phyloP scores from a whole-genome alignment of 2,329 filamentous ascomycete species.

The Dryadomyces quercus-mongolicae region DNA sequence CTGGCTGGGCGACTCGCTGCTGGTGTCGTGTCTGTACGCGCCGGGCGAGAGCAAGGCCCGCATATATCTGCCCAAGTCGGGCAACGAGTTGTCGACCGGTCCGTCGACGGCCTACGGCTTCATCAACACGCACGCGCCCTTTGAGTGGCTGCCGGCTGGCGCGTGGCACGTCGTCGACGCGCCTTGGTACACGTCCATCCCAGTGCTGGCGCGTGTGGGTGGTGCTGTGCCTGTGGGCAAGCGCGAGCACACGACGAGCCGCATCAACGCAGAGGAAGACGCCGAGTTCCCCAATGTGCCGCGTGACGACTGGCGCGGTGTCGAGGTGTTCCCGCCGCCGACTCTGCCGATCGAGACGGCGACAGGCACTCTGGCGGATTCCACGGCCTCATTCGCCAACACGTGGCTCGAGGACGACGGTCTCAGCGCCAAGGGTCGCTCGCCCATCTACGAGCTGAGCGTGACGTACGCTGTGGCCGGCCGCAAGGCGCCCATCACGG shows the following conservation, averaged over 20 bases:
- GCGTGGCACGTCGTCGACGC: slow-evolving; percentile 19
- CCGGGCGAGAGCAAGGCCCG: slow-evolving; percentile 38
- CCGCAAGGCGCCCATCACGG: slow-evolving; percentile 9
- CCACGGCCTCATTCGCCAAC: slow-evolving; percentile 11
- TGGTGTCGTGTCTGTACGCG: slow-evolving; percentile 57
- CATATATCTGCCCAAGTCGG: slow-evolving; percentile 46
- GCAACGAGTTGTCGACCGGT: slow-evolving; percentile 2
- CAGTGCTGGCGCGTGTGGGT: slow-evolving; percentile 19
- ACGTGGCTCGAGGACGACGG: slow-evolving; percentile 22
- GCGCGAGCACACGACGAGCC: slow-evolving; percentile 15
- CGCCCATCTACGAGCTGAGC: slow-evolving; percentile 13
- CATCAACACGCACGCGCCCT: slow-evolving; percentile 43
- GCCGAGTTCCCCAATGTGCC: slow-evolving; percentile 18
- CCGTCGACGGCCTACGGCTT: slow-evolving; percentile 32
- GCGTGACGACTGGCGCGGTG: slow-evolving; percentile 20
- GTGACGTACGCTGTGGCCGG: slow-evolving; percentile 13
- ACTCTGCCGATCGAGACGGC: slow-evolving; percentile 5
- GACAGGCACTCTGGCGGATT: neutral
- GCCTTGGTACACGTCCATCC: slow-evolving; percentile 20
- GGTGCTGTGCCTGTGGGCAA: slow-evolving; percentile 22
- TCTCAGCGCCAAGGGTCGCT: slow-evolving; percentile 14
- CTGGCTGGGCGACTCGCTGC: slow-evolving; percentile 56
- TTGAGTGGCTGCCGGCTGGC: slow-evolving; percentile 31
- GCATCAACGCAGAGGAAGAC: slow-evolving; percentile 11
- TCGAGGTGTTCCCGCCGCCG: slow-evolving; percentile 22